Percentiles rank a stretch among this genome's conserved stretches.
Evolutionary conservation across 768 basidiomycete genomes (phyloP).

Genomic region (Chalciporus pseudorubinellus): DNA sequence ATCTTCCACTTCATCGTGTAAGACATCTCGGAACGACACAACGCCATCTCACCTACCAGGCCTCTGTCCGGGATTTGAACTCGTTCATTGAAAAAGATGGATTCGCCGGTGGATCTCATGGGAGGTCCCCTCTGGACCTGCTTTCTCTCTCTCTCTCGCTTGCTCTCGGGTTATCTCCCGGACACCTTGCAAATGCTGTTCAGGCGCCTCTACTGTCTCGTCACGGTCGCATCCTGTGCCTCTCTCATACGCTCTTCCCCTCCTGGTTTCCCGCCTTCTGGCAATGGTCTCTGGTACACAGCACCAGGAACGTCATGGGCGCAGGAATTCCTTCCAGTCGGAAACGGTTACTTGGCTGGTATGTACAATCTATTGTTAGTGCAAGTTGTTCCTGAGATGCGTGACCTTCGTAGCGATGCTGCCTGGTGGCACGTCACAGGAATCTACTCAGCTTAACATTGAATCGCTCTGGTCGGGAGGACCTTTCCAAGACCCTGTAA

Average conservation of each 20-base stretch:
- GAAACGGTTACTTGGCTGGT: slow-evolving; percentile 73
- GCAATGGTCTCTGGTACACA: slow-evolving; percentile 76
- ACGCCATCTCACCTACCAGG: not conserved
- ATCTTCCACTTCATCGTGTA: not conserved
- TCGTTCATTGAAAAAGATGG: slow-evolving; percentile 16
- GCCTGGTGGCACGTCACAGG: slow-evolving; percentile 57
- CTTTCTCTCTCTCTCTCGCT: slow-evolving; percentile 7
- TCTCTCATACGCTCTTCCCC: slow-evolving; percentile 27
- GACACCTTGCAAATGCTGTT: slow-evolving; percentile 14
- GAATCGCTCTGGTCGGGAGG: slow-evolving; percentile 78
- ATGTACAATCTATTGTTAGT: slow-evolving; percentile 10
- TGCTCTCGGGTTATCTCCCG: slow-evolving; percentile 20
- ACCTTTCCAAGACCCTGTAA: slow-evolving; percentile 62
- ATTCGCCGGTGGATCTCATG: slow-evolving; percentile 16
- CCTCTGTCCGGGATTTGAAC: not conserved
- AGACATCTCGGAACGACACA: not conserved
- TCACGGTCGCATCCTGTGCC: slow-evolving; percentile 18
- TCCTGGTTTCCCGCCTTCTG: slow-evolving; percentile 59
- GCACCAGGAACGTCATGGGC: slow-evolving; percentile 54
- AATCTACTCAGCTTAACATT: slow-evolving; percentile 67
- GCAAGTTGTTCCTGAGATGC: not conserved
- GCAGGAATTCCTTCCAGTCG: slow-evolving; percentile 62
- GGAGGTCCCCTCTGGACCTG: slow-evolving; percentile 17
- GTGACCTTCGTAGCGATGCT: slow-evolving; percentile 50
- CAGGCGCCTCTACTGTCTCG: slow-evolving; percentile 20